These are phyloP conservation scores for Globisporangium sylvaticum DNA, from an alignment of 352 stramenopile species.

Conservation along the genomic window DNA sequence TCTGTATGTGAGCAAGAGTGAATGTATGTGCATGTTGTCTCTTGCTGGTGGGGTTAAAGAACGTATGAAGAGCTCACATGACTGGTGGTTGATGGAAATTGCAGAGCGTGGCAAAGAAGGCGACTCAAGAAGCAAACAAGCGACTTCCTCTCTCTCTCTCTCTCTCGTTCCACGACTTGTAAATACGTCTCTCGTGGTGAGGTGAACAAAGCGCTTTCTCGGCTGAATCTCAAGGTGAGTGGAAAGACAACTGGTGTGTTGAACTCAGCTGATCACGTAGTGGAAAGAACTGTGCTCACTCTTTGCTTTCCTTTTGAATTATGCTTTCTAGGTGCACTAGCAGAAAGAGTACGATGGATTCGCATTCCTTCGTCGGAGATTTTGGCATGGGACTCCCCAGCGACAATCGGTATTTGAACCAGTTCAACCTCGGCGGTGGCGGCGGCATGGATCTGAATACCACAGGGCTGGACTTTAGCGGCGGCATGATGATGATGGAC, in stretches of 20 bases:
- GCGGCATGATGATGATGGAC: conserved; percentile 69
- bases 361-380: conserved; percentile 70
- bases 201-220: neutral
- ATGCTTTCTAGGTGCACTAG: neutral
- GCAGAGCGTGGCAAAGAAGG: conserved; percentile 1
- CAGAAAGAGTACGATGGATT: conserved; percentile 44
- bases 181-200: conserved; percentile 5
- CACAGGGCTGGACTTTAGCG: conserved; percentile 60
- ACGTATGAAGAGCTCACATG: neutral
- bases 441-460: conserved; percentile 37
- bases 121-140: neutral
- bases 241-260: neutral
- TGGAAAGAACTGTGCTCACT: neutral
- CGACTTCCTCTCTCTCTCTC: neutral
- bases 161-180: neutral
- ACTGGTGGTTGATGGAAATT: neutral
- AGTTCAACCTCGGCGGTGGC: conserved; percentile 52
- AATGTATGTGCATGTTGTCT: neutral
- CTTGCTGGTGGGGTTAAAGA: neutral
- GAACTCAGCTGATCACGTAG: too few relatives aligned
- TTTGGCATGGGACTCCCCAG: conserved; percentile 62
- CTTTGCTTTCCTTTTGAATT: neutral
- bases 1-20: neutral
- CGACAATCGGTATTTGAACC: conserved; percentile 74
- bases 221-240: neutral